Percentiles rank a stretch among this genome's conserved stretches.
Evolutionary conservation across 805 yeast genomes (phyloP).

Genomic region (Suhomyces kilbournensis): DNA sequence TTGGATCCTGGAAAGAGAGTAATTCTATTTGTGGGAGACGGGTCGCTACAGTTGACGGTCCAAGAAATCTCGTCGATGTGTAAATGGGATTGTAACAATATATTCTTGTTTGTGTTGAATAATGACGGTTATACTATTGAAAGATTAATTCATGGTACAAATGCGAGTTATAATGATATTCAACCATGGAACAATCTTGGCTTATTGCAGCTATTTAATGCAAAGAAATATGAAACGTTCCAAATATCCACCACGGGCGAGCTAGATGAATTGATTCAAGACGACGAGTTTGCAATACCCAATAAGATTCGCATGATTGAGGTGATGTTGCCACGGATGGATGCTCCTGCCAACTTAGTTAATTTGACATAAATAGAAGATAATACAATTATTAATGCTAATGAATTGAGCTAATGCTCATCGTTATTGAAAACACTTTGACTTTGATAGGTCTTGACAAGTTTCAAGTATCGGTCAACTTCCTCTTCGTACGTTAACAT

Average conservation of each 20-base stretch:
- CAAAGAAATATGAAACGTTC: conserved; percentile 14
- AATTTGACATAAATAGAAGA: neutral
- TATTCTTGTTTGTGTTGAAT: conserved; percentile 19
- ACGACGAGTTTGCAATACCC: conserved; percentile 12
- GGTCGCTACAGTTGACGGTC: conserved; percentile 23
- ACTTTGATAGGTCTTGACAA: neutral
- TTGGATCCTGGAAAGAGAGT: conserved; percentile 23
- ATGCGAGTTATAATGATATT: conserved; percentile 18
- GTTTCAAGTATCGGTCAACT: conserved; percentile 16
- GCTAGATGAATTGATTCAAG: conserved; percentile 13
- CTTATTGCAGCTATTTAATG: conserved; percentile 15
- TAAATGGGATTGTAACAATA: conserved; percentile 10
- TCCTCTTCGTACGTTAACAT: conserved; percentile 25
- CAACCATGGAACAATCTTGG: conserved; percentile 20
- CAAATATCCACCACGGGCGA: conserved; percentile 15
- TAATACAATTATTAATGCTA: too few species aligned
- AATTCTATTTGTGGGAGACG: conserved; percentile 21
- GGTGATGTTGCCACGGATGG: conserved; percentile 19
- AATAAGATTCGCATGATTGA: conserved; percentile 19
- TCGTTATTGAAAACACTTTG: neutral
- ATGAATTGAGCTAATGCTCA: neutral
- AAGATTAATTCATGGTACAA: conserved; percentile 19
- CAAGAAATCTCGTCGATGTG: conserved; percentile 21
- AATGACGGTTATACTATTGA: conserved; percentile 23
- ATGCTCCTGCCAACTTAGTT: conserved; percentile 18